Evolutionary conservation across 768 basidiomycete species (phyloP), one percentile per base, ranked within the genome.

Genomic region (Lentinula lateritia): DNA sequence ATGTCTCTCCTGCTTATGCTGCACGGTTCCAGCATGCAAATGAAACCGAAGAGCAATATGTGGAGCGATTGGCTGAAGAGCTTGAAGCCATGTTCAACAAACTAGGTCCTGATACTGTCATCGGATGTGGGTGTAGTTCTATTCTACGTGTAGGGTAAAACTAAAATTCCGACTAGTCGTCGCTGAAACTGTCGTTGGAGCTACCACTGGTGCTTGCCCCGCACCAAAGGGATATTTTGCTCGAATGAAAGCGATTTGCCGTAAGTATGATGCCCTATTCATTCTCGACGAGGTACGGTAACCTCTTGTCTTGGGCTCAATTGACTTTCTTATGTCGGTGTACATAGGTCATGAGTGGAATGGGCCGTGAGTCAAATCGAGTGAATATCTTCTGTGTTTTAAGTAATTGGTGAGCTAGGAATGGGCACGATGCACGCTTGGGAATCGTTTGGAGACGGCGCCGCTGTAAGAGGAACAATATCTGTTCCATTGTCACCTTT

Each of bases 351-450:
- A 94, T 95, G 93, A 86, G 87, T 69, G 92, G 92, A 48, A 93
- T 94, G 89, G 92, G 93, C 61, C 85, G 92, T 89, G 69, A 73
- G 89, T 79, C 42, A 23, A n/a, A 6, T 10, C 41, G 41, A 28
- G 28, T 28, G 12, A 18, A 6, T 57, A 50, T 28, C 41, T 34
- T 56, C 28, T 15, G 15, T 34, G n/a, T 50, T 36, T 13, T 45
- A n/a, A n/a, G 15, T 13, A 20, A 46, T 10, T 18, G 36, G 39
- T 55, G 52, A 56, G 58, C 28, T 63, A 92, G 90, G 92, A 34
- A 91, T 94, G 86, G 93, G 93, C 2, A 91, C 89, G 7, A 68
- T 92, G 48, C 93, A 95, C 68, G 90, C 84, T 18, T 95, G 93
- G 93, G 81, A 95, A 68, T 88, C 84, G 45, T 87, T 86, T 65